phyloP scores from a whole-genome alignment of 164 flowering plant species.

The Stephania yunnanensis region DNA sequence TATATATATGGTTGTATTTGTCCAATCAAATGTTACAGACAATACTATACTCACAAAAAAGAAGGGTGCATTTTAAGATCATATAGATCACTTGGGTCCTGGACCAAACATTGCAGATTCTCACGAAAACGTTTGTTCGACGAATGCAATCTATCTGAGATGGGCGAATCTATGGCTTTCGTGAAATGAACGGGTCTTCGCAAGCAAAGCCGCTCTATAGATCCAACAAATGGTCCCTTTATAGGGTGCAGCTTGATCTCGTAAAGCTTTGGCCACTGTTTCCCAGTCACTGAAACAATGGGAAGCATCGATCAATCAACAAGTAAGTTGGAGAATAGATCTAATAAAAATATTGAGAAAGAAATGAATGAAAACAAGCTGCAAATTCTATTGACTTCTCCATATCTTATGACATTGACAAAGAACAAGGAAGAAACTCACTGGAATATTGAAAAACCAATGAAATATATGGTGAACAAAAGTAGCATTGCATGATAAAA shows the following conservation, averaged over 20 bases:
- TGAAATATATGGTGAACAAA: not conserved
- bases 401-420: too few relatives aligned
- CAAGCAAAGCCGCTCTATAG: constrained; percentile 39
- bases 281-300: constrained; percentile 68
- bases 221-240: constrained; percentile 18
- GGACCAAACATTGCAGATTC: not conserved
- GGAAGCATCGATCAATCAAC: not conserved
- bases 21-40: too few relatives aligned
- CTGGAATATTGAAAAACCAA: too few relatives aligned
- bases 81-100: not conserved
- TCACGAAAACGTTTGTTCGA: not conserved
- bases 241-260: constrained; percentile 61
- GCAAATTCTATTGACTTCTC: too few relatives aligned
- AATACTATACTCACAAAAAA: too few relatives aligned
- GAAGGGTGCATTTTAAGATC: not conserved
- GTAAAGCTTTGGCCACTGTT: constrained; percentile 83
- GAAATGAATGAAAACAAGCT: not conserved
- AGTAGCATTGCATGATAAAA: not conserved
- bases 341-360: not conserved
- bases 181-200: constrained; percentile 4
- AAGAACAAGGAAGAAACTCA: too few relatives aligned
- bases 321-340: not conserved
- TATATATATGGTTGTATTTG: too few relatives aligned
- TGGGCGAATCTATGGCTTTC: not conserved
- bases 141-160: not conserved